These are phyloP conservation scores for Termitomyces heimii DNA, from an alignment of 768 basidiomycete genomes.

Conservation along the genomic window DNA sequence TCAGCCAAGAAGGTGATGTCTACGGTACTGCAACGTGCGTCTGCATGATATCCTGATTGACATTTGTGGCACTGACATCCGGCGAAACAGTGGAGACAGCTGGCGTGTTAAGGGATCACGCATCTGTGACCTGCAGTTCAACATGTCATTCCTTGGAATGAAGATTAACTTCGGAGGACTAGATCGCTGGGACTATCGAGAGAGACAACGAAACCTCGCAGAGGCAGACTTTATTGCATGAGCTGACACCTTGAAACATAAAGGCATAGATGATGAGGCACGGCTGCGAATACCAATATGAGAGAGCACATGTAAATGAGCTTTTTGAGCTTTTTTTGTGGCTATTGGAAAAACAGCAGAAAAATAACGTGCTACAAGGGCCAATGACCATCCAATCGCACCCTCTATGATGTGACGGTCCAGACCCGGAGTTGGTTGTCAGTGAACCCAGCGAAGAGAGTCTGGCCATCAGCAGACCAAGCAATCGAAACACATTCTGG, in stretches of 20 bases:
- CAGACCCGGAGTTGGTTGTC: slow-evolving; percentile 92
- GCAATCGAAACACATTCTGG: slow-evolving; percentile 96
- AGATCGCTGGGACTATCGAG: slow-evolving; percentile 65
- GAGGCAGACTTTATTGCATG: slow-evolving; percentile 31
- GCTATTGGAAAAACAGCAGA: slow-evolving; percentile 15
- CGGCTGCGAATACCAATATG: background rate
- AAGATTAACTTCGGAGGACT: slow-evolving; percentile 72
- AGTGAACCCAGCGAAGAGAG: slow-evolving; percentile 94
- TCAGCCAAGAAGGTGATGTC: slow-evolving; percentile 52
- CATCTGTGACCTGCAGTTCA: slow-evolving; percentile 69
- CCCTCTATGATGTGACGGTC: slow-evolving; percentile 66
- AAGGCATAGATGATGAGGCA: too few relatives aligned
- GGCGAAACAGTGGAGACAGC: slow-evolving; percentile 59
- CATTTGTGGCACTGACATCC: background rate
- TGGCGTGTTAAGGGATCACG: slow-evolving; percentile 72
- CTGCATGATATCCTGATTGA: background rate
- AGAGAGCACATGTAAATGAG: slow-evolving; percentile 7
- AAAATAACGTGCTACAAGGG: slow-evolving; percentile 13
- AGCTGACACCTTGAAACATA: background rate
- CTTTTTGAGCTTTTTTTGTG: slow-evolving; percentile 25
- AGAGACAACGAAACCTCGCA: slow-evolving; percentile 58
- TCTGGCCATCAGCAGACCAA: slow-evolving; percentile 98
- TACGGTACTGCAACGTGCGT: slow-evolving; percentile 79
- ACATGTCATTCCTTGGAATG: slow-evolving; percentile 52
- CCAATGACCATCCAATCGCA: slow-evolving; percentile 14